Evolutionary conservation across 2,329 filamentous ascomycete genomes (phyloP).

Genomic region (Clonostachys sp.): DNA sequence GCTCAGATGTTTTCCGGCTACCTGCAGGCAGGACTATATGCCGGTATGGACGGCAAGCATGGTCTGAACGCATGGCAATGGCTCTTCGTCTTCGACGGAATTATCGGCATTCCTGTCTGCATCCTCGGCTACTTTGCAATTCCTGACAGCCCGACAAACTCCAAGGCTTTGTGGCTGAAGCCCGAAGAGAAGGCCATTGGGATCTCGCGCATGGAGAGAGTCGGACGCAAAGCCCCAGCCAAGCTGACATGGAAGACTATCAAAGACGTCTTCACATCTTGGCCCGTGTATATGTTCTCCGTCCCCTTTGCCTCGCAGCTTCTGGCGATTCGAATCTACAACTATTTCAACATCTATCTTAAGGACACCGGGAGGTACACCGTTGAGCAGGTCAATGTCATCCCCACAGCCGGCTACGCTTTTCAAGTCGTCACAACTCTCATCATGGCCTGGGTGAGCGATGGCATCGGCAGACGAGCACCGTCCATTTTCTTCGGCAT

Average conservation of each 20-base stretch:
- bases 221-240: constrained; percentile 19
- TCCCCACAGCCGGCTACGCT: constrained; percentile 33
- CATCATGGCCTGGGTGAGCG: constrained; percentile 50
- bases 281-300: constrained; percentile 23
- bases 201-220: constrained; percentile 17
- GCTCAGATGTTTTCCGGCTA: constrained; percentile 36
- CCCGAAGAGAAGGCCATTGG: constrained; percentile 16
- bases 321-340: constrained; percentile 25
- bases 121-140: constrained; percentile 23
- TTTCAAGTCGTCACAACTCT: constrained; percentile 42
- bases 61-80: constrained; percentile 37
- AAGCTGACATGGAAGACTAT: constrained; percentile 18
- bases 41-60: constrained; percentile 25
- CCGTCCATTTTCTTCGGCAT: constrained; percentile 47
- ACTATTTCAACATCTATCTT: constrained; percentile 25
- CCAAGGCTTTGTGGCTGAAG: constrained; percentile 19
- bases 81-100: constrained; percentile 34
- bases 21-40: constrained; percentile 33
- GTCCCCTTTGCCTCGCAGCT: constrained; percentile 23
- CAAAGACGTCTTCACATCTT: constrained; percentile 17
- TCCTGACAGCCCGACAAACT: constrained; percentile 20
- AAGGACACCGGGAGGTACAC: constrained; percentile 21
- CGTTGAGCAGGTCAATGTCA: constrained; percentile 41
- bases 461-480: constrained; percentile 45
- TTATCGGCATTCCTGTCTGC: constrained; percentile 23